Conservation (phyloP, 2,329 filamentous ascomycete species). For the Neopestalotiopsis rosae region DNA sequence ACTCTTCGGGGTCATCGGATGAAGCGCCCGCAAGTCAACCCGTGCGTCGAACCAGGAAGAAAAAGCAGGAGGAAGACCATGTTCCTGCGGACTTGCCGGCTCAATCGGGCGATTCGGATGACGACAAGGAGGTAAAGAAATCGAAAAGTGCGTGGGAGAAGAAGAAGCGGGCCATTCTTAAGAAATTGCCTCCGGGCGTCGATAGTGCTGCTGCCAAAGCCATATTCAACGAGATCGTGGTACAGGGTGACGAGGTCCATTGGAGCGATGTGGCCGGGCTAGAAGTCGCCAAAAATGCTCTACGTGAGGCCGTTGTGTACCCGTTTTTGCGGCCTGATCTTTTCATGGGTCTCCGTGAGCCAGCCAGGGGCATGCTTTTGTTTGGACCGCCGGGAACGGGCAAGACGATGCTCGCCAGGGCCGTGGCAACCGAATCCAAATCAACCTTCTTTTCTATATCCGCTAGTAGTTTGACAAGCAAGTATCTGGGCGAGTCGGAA, state of each 20-base stretch:
- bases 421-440: slow-evolving; percentile 91
- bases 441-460: slow-evolving; percentile 98
- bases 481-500: slow-evolving; percentile 95
- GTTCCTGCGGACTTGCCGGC: slow-evolving; percentile 25
- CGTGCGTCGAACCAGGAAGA: slow-evolving; percentile 9
- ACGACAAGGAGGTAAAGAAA: slow-evolving; percentile 34
- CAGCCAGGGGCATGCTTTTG: slow-evolving; percentile 90
- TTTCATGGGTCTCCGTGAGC: slow-evolving; percentile 94
- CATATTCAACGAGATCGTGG: slow-evolving; percentile 94
- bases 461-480: slow-evolving; percentile 90
- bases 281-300: slow-evolving; percentile 85
- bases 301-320: slow-evolving; percentile 96
- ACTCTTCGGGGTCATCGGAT: slow-evolving; percentile 15
- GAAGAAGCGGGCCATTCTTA: slow-evolving; percentile 70
- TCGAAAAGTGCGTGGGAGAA: slow-evolving; percentile 62
- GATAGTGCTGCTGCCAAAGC: slow-evolving; percentile 85
- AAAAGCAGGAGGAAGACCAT: slow-evolving; percentile 38
- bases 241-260: slow-evolving; percentile 91
- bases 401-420: slow-evolving; percentile 96
- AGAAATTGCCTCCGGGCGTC: slow-evolving; percentile 79
- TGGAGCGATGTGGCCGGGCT: slow-evolving; percentile 94
- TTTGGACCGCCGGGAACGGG: slow-evolving; percentile 98
- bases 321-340: slow-evolving; percentile 94
- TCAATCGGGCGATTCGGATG: slow-evolving; percentile 9
- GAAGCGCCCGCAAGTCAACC: not conserved